A percentile compares a stretch with the other conserved stretches of the same genome.
Conservation (phyloP, 805 yeast genomes). For the Candida anglica region DNA sequence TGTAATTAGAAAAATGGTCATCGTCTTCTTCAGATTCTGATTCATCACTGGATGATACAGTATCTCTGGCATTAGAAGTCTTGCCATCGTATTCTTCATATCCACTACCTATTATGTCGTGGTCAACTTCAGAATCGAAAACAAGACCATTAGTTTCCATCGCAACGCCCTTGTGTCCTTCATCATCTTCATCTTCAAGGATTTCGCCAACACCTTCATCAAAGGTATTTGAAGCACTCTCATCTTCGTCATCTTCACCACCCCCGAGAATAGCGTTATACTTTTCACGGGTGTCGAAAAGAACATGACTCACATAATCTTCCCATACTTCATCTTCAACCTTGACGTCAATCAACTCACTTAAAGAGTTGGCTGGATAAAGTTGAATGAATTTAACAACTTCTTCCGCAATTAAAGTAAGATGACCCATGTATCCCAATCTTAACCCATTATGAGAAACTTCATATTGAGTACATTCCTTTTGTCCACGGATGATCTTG, state of each 20-base stretch:
- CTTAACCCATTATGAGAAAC: conserved; percentile 51
- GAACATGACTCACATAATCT: conserved; percentile 73
- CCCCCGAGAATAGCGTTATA: conserved; percentile 93
- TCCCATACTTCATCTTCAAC: conserved; percentile 60
- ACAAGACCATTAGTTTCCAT: conserved; percentile 20
- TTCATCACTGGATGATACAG: conserved; percentile 22
- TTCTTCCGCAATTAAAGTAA: conserved; percentile 92
- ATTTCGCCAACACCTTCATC: conserved; percentile 37
- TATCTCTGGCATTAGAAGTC: conserved; percentile 6
- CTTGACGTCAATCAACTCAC: conserved; percentile 33
- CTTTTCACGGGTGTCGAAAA: conserved; percentile 87
- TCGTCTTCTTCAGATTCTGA: conserved; percentile 39
- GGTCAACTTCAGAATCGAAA: conserved; percentile 26
- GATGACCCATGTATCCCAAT: conserved; percentile 95
- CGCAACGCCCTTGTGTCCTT: conserved; percentile 31
- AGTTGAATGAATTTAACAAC: conserved; percentile 77
- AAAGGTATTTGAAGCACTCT: conserved; percentile 20
- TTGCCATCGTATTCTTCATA: conserved; percentile 18
- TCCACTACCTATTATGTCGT: conserved; percentile 23
- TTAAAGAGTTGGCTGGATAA: conserved; percentile 32
- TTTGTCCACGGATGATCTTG: conserved; percentile 45
- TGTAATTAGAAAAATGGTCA: conserved; percentile 65
- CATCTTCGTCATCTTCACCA: conserved; percentile 38
- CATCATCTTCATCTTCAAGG: conserved; percentile 30
- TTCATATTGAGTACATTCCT: conserved; percentile 60